These are phyloP conservation scores for Diplodia sapinea DNA, from an alignment of 2,329 filamentous ascomycete species.

Conservation along the genomic window DNA sequence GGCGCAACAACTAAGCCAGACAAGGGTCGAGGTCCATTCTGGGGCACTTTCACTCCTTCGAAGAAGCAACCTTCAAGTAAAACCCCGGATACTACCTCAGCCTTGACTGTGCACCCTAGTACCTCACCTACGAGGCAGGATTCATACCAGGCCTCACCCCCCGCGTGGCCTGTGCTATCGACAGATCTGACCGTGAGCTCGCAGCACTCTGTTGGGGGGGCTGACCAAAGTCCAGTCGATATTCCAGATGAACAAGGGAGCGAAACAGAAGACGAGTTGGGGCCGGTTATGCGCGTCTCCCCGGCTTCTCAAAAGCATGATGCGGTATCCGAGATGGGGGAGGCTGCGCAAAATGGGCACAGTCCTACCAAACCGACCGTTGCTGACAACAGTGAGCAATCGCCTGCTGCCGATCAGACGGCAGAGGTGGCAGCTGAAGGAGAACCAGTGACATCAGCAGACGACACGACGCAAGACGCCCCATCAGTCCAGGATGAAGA, in stretches of 20 bases:
- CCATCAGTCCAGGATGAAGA: neutral
- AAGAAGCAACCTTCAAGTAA: neutral
- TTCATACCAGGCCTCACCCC: neutral
- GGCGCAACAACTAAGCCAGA: neutral
- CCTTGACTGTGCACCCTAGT: neutral
- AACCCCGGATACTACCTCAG: neutral
- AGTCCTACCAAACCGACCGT: too few species aligned
- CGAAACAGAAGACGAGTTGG: constrained; percentile 16
- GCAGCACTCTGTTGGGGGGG: neutral
- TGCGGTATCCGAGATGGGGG: too few species aligned
- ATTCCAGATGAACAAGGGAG: neutral
- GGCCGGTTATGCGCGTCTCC: neutral
- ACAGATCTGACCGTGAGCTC: neutral
- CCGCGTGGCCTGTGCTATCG: neutral
- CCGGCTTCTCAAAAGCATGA: neutral
- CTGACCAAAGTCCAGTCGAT: neutral
- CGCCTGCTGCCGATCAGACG: neutral
- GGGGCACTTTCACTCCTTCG: constrained; percentile 13
- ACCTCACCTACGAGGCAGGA: neutral
- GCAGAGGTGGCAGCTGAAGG: neutral
- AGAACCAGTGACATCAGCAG: neutral
- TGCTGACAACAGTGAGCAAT: too few species aligned
- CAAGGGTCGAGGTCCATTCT: neutral
- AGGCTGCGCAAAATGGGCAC: too few species aligned
- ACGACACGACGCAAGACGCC: constrained; percentile 9